Evolutionary conservation across 805 yeast genomes (phyloP).

Genomic region (Candida endomychidarum): DNA sequence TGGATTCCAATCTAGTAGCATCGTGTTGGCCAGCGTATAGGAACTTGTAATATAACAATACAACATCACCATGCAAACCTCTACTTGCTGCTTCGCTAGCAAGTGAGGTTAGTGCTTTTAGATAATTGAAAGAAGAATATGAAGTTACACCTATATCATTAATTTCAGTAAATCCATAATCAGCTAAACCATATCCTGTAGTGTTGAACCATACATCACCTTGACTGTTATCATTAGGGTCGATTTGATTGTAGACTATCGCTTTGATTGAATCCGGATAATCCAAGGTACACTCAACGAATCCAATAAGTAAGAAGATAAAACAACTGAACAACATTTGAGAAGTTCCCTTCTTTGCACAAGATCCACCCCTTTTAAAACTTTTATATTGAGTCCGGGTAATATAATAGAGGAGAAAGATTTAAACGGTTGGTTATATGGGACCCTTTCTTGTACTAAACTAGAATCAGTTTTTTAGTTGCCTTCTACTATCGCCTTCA

Average conservation of each 20-base stretch:
- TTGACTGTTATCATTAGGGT: constrained; percentile 2
- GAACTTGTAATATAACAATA: constrained; percentile 7
- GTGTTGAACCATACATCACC: constrained; percentile 5
- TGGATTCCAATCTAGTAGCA: constrained; percentile 4
- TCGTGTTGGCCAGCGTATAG: constrained; percentile 7
- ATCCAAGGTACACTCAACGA: constrained; percentile 1
- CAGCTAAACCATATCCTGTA: constrained; percentile 2
- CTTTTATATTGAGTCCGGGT: too few relatives aligned
- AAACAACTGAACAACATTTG: too few relatives aligned
- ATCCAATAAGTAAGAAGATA: neutral
- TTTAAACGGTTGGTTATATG: too few relatives aligned
- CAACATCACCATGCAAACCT: constrained; percentile 9
- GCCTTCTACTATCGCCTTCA: too few relatives aligned
- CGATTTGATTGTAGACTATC: constrained; percentile 1
- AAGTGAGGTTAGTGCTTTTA: neutral
- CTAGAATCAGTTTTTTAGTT: too few relatives aligned
- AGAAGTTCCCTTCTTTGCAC: too few relatives aligned
- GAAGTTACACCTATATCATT: neutral
- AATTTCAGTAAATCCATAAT: constrained; percentile 3
- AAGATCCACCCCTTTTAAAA: too few relatives aligned
- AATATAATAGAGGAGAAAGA: too few relatives aligned
- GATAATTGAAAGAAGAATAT: constrained; percentile 4
- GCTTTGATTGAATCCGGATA: neutral
- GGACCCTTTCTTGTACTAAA: too few relatives aligned
- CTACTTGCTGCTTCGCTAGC: neutral